Evolutionary conservation across 176 grass and related monocot genomes (phyloP).

Genomic region (Zoysia pacifica): DNA sequence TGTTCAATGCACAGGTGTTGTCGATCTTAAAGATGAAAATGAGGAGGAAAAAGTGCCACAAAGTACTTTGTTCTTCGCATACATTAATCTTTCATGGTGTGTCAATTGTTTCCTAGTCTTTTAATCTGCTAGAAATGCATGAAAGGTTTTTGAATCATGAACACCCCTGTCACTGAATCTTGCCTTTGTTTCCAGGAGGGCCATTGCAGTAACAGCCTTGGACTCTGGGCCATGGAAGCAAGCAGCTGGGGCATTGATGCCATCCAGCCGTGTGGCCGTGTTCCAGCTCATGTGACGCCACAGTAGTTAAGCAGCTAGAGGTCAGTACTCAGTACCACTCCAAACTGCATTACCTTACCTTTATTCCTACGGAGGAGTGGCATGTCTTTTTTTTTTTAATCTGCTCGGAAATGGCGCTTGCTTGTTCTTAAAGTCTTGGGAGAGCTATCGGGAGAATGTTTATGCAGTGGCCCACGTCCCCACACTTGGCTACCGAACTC

Average conservation of each 20-base stretch:
- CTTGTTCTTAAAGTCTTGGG: constrained; percentile 9
- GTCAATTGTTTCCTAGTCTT: constrained; percentile 1
- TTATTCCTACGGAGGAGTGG: not conserved
- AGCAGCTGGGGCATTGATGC: constrained; percentile 44
- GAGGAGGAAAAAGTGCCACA: not conserved
- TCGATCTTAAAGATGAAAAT: constrained; percentile 34
- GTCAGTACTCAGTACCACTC: not conserved
- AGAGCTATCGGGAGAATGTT: constrained; percentile 21
- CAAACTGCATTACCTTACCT: constrained; percentile 31
- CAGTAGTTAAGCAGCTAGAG: not conserved
- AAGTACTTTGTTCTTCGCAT: constrained; percentile 16
- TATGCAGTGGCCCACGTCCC: constrained; percentile 18
- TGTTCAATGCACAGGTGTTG: not conserved
- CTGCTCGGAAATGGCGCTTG: not conserved
- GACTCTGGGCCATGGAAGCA: constrained; percentile 19
- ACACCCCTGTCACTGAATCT: constrained; percentile 8
- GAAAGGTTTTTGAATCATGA: constrained; percentile 19
- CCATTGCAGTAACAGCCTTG: constrained; percentile 2
- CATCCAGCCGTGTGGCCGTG: not conserved
- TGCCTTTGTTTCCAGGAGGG: constrained; percentile 1
- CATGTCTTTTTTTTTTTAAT: constrained; percentile 24
- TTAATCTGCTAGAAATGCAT: not conserved
- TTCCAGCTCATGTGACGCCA: constrained; percentile 35
- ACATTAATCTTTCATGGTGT: not conserved
- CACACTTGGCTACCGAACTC: not conserved